Evolutionary conservation across 768 basidiomycete genomes (phyloP).

Genomic region (Gymnopilus junonius): DNA sequence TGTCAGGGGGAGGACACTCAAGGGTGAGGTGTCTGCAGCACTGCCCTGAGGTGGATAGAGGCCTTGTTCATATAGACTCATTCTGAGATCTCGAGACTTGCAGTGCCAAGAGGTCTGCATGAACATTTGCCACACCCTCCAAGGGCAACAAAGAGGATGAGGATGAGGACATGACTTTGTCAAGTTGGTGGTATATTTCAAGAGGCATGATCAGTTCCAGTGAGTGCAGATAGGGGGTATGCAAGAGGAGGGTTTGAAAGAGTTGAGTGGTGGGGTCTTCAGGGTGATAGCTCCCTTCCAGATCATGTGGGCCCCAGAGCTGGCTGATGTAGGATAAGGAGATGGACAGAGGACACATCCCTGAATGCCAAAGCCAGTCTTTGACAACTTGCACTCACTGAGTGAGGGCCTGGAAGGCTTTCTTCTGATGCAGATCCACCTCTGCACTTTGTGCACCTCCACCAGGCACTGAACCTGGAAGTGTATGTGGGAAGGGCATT

Average conservation of each 20-base stretch:
- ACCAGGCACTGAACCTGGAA: too few relatives aligned
- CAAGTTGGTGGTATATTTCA: background rate
- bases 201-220: background rate
- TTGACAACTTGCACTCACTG: background rate
- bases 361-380: conserved; percentile 1
- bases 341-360: background rate
- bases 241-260: background rate
- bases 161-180: background rate
- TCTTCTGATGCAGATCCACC: background rate
- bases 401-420: background rate
- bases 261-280: background rate
- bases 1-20: background rate
- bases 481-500: too few relatives aligned
- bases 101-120: background rate
- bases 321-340: background rate
- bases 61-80: background rate
- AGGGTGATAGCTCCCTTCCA: background rate
- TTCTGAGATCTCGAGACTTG: background rate
- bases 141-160: too few relatives aligned
- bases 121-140: too few relatives aligned
- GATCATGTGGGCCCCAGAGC: background rate
- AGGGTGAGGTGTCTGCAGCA: background rate
- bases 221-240: background rate
- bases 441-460: too few relatives aligned
- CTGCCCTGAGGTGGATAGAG: background rate